Base-by-base conservation (phyloP, 176 grass and related monocot genomes). In the Phragmites australis region DNA sequence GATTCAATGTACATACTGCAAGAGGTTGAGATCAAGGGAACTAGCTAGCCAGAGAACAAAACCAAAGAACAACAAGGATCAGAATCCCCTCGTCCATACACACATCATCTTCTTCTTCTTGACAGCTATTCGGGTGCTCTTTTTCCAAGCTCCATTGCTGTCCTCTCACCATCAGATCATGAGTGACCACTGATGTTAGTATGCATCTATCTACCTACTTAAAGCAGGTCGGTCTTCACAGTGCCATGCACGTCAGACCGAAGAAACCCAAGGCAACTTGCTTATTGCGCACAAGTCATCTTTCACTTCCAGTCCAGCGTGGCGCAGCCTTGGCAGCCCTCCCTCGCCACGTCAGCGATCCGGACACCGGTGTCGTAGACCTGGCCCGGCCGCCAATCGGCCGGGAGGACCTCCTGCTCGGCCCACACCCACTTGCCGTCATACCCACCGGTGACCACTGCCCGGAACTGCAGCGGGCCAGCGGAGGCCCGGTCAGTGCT, bases 361-460 rank as follows among this genome's bases (percentile, higher is more conserved):
- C 52, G 88, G 46, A 92, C 80, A 2, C 91, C 87, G 6, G 85
- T 77, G 77, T 93, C 90, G 1, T 93, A 93, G 18, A 93, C 72
- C 9, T 37, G 57, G 0, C 93, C 82, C 0, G 83, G 74, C 53
- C 50, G 81, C 93, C 90, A 93, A 50, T 87, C 19, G 1, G 72
- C 76, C 0, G 93, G 93, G n/a, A 93, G 88, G 34, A 97, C 90
- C 79, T 86, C 88, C 50, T 80, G 83, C 25, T 93, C 90, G 0
- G 88, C 84, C 90, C 88, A 89, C 41, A 93, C 88, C 90, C 93
- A 97, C 44, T 93, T 93, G 3, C 93, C 90, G 1, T 89, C 87
- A 5, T 76, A 93, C 5, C 93, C 93, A 0, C 86, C 88, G 0
- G 90, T 97, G 63, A 97, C 93, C 46, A 91, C 90, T 1, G 88